Percentiles rank a stretch among this genome's conserved stretches.
Evolutionary conservation across 306 rosid genomes (phyloP).

Genomic region (Psophocarpus tetragonolobus): DNA sequence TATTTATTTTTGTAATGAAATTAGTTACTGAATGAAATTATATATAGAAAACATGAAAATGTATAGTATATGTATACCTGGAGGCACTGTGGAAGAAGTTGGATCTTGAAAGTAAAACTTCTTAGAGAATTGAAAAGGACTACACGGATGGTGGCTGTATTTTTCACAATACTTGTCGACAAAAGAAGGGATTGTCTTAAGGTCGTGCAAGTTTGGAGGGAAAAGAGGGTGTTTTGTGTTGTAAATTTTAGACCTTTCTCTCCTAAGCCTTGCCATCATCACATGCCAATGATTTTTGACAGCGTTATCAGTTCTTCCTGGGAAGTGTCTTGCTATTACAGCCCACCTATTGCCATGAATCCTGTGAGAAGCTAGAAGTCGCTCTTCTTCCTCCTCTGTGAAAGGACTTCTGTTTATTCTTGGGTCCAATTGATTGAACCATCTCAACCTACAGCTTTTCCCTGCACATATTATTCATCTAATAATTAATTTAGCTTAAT

Average conservation of each 20-base stretch:
- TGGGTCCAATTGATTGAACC: slow-evolving; percentile 97
- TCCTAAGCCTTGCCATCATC: slow-evolving; percentile 77
- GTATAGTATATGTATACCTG: slow-evolving; percentile 37
- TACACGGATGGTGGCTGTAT: slow-evolving; percentile 25
- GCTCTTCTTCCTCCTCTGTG: slow-evolving; percentile 86
- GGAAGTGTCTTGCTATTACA: slow-evolving; percentile 86
- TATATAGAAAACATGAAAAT: not conserved
- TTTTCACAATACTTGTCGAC: slow-evolving; percentile 43
- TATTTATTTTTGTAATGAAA: not conserved
- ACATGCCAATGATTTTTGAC: slow-evolving; percentile 99
- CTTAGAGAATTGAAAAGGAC: slow-evolving; percentile 38
- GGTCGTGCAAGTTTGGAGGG: slow-evolving; percentile 30
- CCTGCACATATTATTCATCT: slow-evolving; percentile 41
- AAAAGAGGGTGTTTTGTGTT: slow-evolving; percentile 41
- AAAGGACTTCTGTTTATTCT: slow-evolving; percentile 84
- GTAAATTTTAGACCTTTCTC: slow-evolving; percentile 60
- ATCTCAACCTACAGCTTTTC: slow-evolving; percentile 95
- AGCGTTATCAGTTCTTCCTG: slow-evolving; percentile 92
- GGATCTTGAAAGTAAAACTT: slow-evolving; percentile 39
- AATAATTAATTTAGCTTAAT: not conserved
- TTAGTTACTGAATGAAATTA: not conserved
- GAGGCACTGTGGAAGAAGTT: slow-evolving; percentile 37
- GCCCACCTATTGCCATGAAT: slow-evolving; percentile 95
- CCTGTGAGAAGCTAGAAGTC: slow-evolving; percentile 72
- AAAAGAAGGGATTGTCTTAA: slow-evolving; percentile 36